A percentile compares a stretch with the other conserved stretches of the same genome.
Conservation (phyloP, 768 basidiomycete genomes). For the Tricholoma sp. region DNA sequence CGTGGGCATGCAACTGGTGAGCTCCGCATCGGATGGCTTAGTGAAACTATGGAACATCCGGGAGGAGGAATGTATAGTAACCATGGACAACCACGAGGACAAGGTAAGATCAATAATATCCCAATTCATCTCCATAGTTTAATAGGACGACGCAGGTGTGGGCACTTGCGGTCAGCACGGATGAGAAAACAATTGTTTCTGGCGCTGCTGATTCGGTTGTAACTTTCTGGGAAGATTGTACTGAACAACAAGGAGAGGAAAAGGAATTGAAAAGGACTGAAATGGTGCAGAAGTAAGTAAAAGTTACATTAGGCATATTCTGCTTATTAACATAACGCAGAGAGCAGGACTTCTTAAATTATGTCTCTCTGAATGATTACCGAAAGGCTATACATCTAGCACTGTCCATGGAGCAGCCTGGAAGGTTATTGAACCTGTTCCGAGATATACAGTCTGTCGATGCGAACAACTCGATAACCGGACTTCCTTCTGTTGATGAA, state of each 20-base stretch:
- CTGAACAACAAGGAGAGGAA: slow-evolving; percentile 74
- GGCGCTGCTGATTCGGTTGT: slow-evolving; percentile 95
- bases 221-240: slow-evolving; percentile 96
- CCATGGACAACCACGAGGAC: slow-evolving; percentile 96
- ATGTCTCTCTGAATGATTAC: slow-evolving; percentile 83
- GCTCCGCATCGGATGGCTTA: slow-evolving; percentile 88
- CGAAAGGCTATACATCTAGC: slow-evolving; percentile 88
- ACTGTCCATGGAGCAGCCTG: slow-evolving; percentile 90
- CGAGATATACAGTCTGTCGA: slow-evolving; percentile 41
- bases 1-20: slow-evolving; percentile 79
- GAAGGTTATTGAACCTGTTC: slow-evolving; percentile 78
- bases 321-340: slow-evolving; percentile 35
- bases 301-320: not conserved
- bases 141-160: slow-evolving; percentile 72
- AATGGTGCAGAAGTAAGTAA: slow-evolving; percentile 72
- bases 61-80: slow-evolving; percentile 81
- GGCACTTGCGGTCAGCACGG: slow-evolving; percentile 80
- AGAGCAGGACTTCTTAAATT: slow-evolving; percentile 95
- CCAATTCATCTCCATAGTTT: slow-evolving; percentile 1
- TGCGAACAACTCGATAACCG: slow-evolving; percentile 49
- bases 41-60: slow-evolving; percentile 94
- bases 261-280: slow-evolving; percentile 69
- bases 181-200: slow-evolving; percentile 83
- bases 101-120: slow-evolving; percentile 54
- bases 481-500: slow-evolving; percentile 69